These are phyloP conservation scores for Panicum miliaceum DNA, from an alignment of 176 grass and related monocot genomes.

Conservation along the genomic window DNA sequence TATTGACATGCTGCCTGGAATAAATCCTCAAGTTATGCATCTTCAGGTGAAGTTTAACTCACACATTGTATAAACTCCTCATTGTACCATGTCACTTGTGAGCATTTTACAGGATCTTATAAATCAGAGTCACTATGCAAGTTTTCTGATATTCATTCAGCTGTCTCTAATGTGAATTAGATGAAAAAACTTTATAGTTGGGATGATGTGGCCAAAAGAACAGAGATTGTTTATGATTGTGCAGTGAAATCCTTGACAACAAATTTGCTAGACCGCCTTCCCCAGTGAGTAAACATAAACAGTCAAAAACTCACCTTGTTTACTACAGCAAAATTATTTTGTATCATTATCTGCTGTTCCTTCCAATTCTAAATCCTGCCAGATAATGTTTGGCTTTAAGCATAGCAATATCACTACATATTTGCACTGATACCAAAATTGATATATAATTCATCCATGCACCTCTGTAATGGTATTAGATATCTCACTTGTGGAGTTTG, in stretches of 20 bases:
- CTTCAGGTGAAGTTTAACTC: slow-evolving; percentile 50
- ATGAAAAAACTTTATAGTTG: slow-evolving; percentile 92
- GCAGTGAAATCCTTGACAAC: slow-evolving; percentile 59
- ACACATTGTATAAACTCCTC: background rate
- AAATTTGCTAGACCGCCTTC: slow-evolving; percentile 67
- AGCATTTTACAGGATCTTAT: background rate
- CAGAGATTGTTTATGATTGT: slow-evolving; percentile 77
- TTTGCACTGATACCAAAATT: slow-evolving; percentile 17
- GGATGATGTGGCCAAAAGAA: slow-evolving; percentile 97
- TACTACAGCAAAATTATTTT: background rate
- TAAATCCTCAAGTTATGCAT: slow-evolving; percentile 90
- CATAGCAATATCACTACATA: background rate
- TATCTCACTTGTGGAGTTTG: slow-evolving; percentile 85
- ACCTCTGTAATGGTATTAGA: slow-evolving; percentile 45
- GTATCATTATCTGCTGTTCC: background rate
- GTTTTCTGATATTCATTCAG: slow-evolving; percentile 22
- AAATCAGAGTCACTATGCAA: background rate
- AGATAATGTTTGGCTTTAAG: slow-evolving; percentile 11
- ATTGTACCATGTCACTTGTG: background rate
- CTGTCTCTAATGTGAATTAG: slow-evolving; percentile 47
- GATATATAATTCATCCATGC: background rate
- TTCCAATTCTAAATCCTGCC: background rate
- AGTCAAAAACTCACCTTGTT: slow-evolving; percentile 20
- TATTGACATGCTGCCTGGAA: slow-evolving; percentile 78
- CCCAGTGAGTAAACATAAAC: slow-evolving; percentile 50